Evolutionary conservation across 371 early-diverging fungal species (phyloP).

Genomic region (Apophysomyces elegans): DNA sequence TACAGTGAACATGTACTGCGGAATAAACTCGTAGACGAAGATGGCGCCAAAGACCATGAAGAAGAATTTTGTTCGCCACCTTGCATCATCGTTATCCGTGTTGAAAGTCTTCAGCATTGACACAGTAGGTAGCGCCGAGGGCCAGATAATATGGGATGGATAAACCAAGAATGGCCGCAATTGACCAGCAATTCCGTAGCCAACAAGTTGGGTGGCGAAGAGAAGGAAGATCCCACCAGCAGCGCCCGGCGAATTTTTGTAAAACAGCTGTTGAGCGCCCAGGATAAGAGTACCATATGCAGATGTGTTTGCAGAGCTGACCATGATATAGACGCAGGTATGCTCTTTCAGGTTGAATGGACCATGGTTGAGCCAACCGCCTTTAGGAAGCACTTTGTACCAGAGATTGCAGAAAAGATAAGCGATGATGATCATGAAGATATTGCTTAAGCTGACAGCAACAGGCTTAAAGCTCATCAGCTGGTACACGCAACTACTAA

Average conservation of each 20-base stretch:
- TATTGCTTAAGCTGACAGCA: slow-evolving; percentile 36
- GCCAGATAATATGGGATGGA: slow-evolving; percentile 88
- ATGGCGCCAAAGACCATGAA: slow-evolving; percentile 44
- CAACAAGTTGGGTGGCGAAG: slow-evolving; percentile 69
- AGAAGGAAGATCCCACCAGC: slow-evolving; percentile 51
- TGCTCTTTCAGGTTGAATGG: slow-evolving; percentile 43
- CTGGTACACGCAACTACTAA: slow-evolving; percentile 45
- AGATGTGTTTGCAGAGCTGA: slow-evolving; percentile 39
- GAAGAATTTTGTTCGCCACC: slow-evolving; percentile 63
- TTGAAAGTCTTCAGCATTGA: slow-evolving; percentile 79
- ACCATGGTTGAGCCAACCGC: slow-evolving; percentile 41
- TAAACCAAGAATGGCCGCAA: slow-evolving; percentile 76
- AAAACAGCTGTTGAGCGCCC: slow-evolving; percentile 60
- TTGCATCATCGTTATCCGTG: slow-evolving; percentile 55
- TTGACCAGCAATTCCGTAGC: slow-evolving; percentile 83
- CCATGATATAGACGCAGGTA: slow-evolving; percentile 42
- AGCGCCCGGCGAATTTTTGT: slow-evolving; percentile 42
- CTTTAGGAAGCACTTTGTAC: slow-evolving; percentile 30
- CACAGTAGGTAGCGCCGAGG: slow-evolving; percentile 68
- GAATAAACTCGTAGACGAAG: slow-evolving; percentile 53
- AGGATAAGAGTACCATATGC: slow-evolving; percentile 59
- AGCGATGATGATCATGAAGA: slow-evolving; percentile 47
- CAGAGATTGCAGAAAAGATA: slow-evolving; percentile 42
- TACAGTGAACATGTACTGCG: slow-evolving; percentile 51
- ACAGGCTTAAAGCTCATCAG: slow-evolving; percentile 52